Evolutionary conservation across 2,329 filamentous ascomycete species (phyloP).

Genomic region (Diaporthe aspalathi): DNA sequence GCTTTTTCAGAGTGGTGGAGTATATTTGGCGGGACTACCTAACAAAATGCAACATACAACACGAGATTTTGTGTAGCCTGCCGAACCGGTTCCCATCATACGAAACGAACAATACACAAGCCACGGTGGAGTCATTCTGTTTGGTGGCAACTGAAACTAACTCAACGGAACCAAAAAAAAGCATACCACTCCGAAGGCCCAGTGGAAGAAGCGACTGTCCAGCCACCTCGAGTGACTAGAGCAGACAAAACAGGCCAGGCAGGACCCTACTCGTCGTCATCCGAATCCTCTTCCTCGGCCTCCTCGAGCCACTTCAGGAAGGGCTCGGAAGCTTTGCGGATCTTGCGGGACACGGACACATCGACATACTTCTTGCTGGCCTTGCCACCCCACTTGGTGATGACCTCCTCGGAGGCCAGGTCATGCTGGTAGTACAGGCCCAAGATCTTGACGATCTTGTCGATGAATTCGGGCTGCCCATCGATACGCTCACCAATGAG

Average conservation of each 20-base stretch:
- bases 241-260: background rate
- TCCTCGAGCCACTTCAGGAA: constrained; percentile 95
- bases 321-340: constrained; percentile 91
- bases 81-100: background rate
- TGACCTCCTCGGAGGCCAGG: constrained; percentile 86
- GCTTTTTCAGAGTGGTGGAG: background rate
- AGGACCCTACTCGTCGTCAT: constrained; percentile 51
- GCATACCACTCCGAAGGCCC: background rate
- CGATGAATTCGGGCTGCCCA: constrained; percentile 81
- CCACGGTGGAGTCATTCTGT: constrained; percentile 38
- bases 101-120: constrained; percentile 14
- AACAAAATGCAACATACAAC: constrained; percentile 8
- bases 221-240: background rate
- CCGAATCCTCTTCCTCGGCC: constrained; percentile 74
- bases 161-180: background rate
- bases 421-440: constrained; percentile 93
- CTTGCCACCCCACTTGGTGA: constrained; percentile 92
- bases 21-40: constrained; percentile 4
- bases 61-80: constrained; percentile 3
- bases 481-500: constrained; percentile 79
- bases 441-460: constrained; percentile 85
- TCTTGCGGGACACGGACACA: constrained; percentile 87
- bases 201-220: background rate
- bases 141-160: constrained; percentile 14
- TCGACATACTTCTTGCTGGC: constrained; percentile 99